A percentile compares a stretch with the other conserved stretches of the same genome.
These are phyloP conservation scores for Lipomyces anomalus DNA, from an alignment of 805 yeast genomes.

Conservation along the genomic window DNA sequence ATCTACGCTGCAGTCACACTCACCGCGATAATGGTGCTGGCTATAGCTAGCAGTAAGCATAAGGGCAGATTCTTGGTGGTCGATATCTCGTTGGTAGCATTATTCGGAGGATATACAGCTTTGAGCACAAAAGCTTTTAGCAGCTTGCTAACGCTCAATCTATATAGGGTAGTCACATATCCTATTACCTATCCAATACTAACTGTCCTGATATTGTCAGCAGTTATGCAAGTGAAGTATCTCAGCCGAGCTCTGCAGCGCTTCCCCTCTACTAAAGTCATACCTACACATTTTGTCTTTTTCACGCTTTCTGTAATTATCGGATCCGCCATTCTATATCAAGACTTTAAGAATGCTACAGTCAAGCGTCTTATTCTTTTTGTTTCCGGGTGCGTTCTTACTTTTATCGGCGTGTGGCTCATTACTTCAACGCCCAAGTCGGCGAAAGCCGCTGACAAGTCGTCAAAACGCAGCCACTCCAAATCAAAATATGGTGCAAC, in stretches of 20 bases:
- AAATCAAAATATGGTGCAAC: background rate
- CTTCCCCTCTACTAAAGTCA: constrained; percentile 43
- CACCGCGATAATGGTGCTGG: constrained; percentile 17
- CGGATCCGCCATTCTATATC: constrained; percentile 41
- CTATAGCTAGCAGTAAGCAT: constrained; percentile 9
- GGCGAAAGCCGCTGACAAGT: background rate
- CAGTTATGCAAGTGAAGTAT: constrained; percentile 39
- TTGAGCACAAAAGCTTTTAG: constrained; percentile 41
- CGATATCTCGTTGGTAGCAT: constrained; percentile 38
- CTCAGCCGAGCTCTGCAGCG: constrained; percentile 38
- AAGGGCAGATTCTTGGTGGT: constrained; percentile 28
- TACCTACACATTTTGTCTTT: constrained; percentile 46
- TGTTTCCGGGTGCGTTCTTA: constrained; percentile 35
- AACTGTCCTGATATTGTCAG: constrained; percentile 35
- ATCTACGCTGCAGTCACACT: constrained; percentile 31
- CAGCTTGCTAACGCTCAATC: constrained; percentile 28
- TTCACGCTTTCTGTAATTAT: constrained; percentile 42
- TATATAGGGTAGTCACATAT: constrained; percentile 26
- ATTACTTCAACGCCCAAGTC: constrained; percentile 28
- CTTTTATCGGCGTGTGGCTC: constrained; percentile 41
- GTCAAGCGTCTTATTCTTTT: constrained; percentile 28
- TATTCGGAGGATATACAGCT: constrained; percentile 45
- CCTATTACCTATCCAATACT: constrained; percentile 35
- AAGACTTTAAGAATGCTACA: constrained; percentile 36
- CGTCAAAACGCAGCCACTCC: background rate